phyloP scores from a whole-genome alignment of 2,329 filamentous ascomycete genomes.

The Aulographum hederae region DNA sequence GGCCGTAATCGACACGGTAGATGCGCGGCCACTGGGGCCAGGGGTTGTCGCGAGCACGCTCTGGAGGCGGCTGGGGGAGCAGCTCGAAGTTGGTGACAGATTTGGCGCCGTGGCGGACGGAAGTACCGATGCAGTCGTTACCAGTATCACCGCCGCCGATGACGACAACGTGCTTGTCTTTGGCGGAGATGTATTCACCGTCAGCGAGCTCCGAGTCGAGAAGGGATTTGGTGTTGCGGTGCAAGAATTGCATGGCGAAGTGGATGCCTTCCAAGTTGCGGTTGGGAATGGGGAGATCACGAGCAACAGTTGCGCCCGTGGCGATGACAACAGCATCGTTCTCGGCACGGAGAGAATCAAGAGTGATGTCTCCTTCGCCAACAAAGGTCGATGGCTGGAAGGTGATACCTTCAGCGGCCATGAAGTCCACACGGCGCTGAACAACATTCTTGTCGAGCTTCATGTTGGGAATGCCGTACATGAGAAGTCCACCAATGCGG shows the following conservation, averaged over 20 bases:
- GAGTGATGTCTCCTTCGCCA: slow-evolving; percentile 50
- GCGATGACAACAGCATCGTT: slow-evolving; percentile 80
- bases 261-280: slow-evolving; percentile 81
- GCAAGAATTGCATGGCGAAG: slow-evolving; percentile 93
- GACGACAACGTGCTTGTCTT: slow-evolving; percentile 88
- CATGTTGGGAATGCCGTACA: slow-evolving; percentile 99
- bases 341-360: slow-evolving; percentile 52
- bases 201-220: slow-evolving; percentile 80
- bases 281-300: slow-evolving; percentile 79
- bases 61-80: slow-evolving; percentile 74
- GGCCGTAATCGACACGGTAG: slow-evolving; percentile 96
- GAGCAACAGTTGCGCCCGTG: slow-evolving; percentile 81
- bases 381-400: slow-evolving; percentile 66
- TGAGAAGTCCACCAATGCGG: slow-evolving; percentile 75
- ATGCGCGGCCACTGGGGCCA: slow-evolving; percentile 98
- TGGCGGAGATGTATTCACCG: slow-evolving; percentile 77
- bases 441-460: slow-evolving; percentile 97
- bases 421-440: slow-evolving; percentile 86
- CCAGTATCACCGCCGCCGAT: slow-evolving; percentile 96
- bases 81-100: slow-evolving; percentile 95
- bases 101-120: slow-evolving; percentile 85
- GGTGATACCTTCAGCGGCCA: slow-evolving; percentile 71
- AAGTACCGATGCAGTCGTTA: slow-evolving; percentile 95
- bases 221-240: slow-evolving; percentile 94
- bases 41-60: slow-evolving; percentile 85